Evolutionary conservation across 805 yeast genomes (phyloP), one percentile per base, ranked within the genome.

Genomic region (Yamadazyma endophytica): DNA sequence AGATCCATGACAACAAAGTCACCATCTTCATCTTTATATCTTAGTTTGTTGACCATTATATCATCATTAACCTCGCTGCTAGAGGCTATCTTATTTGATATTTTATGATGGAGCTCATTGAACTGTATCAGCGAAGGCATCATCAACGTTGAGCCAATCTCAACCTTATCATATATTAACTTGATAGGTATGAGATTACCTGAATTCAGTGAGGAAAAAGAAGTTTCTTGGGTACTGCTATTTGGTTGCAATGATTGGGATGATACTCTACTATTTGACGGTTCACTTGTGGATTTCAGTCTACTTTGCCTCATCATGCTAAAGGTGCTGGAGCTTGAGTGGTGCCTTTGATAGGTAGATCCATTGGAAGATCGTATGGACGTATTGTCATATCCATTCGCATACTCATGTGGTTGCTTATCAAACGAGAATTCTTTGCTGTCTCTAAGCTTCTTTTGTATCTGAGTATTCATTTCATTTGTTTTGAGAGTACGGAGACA

Each of bases 21-120:
- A 12, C 95, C 96, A 53, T 92, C 98, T 58, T 92, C 98, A 56
- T 92, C 98, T 52, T 77, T 78, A 53, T 87, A 90, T 55, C 79
- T 80, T 39, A 92, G 68, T 47, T 82, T 73, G 26, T 52, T 58
- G 16, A 62, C 64, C 31, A 53, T 42, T 5, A 86, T 74, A 37
- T 77, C 75, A 26, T 64, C 72, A 27, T 73, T 60, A 35, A 86
- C 64, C 26, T 73, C 78, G 8, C 64, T 61, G 50, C 75, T 69
- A 21, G 68, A 47, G 24, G 75, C 63, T 33, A 70, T 62, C 36
- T 67, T 53, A 7, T 52, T 46, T 9, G 82, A 75, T 3, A 85
- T 79, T 40, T 82, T 70, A 43, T 82, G 62, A 30, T 85, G 75
- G 43, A 86, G 79, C 11, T 82, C 73, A 40, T 71, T 33, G 37